Evolutionary conservation across 2,329 filamentous ascomycete species (phyloP).

Genomic region (Talaromyces atroroseus): DNA sequence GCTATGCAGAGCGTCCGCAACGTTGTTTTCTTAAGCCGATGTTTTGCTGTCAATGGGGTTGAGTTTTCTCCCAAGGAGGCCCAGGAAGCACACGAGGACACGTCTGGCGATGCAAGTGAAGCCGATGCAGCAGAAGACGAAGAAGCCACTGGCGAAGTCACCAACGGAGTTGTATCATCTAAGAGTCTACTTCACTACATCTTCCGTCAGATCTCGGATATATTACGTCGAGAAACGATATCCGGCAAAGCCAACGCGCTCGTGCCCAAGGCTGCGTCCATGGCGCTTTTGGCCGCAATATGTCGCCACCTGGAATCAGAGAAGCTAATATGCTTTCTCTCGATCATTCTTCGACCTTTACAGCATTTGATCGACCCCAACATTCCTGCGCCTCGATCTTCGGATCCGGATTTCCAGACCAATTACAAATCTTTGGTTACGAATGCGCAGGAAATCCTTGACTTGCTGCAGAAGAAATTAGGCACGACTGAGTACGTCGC

Average conservation of each 20-base stretch:
- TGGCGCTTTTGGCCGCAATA: conserved; percentile 68
- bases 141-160: conserved; percentile 32
- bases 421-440: conserved; percentile 66
- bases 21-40: conserved; percentile 71
- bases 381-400: conserved; percentile 65
- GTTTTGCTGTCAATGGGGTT: conserved; percentile 53
- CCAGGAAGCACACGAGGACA: conserved; percentile 37
- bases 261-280: conserved; percentile 67
- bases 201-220: conserved; percentile 69
- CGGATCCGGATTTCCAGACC: conserved; percentile 63
- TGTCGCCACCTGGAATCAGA: conserved; percentile 55
- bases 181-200: conserved; percentile 64
- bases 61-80: conserved; percentile 39
- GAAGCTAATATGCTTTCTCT: conserved; percentile 58
- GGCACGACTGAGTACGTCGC: conserved; percentile 75
- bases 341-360: conserved; percentile 61
- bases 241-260: conserved; percentile 58
- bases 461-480: conserved; percentile 75
- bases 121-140: conserved; percentile 32
- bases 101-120: conserved; percentile 38
- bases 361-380: conserved; percentile 78
- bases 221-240: conserved; percentile 69
- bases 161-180: conserved; percentile 20
- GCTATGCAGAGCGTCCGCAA: conserved; percentile 75
- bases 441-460: conserved; percentile 71